Evolutionary conservation across 2,329 filamentous ascomycete genomes (phyloP), one percentile per base, ranked within the genome.

Genomic region (Neofusicoccum parvum): DNA sequence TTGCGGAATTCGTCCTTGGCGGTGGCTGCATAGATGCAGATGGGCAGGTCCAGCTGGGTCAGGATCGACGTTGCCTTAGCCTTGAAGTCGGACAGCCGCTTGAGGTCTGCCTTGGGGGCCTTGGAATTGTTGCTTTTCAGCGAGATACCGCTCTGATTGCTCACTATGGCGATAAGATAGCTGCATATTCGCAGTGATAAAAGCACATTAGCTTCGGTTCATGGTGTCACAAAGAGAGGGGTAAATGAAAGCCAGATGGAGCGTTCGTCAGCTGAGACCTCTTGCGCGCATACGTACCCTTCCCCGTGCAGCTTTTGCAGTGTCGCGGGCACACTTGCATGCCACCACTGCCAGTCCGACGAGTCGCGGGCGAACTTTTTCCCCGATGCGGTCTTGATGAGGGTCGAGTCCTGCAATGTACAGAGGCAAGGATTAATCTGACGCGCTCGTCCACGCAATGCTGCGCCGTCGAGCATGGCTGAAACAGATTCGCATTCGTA

Each of bases 341-440:
- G 82, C 92, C 93, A 98, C 95, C 95, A 99, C 76, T 92, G 92
- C 95, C 95, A 99, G 75, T 98, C 94, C 3, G 83, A 81, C 0
- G 88, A 86, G 69, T 88, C 86, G 60, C 85, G 85, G 2, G 87
- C 85, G 72, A 94, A 94, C 59, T 86, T 90, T 78, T 92, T 95
- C 7, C 93, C 93, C 0, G 93, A 96, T 3, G 87, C 84, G 0
- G 92, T 90, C 1, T 83, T 83, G 68, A 99, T 92, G 39, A 99
- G 80, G 0, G 95, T 99, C 7, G 92, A 95, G 75, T 99, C 95
- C 89, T 92, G 69, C 66, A 63, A 48, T 59, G 43, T 12, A 34
- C 12, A 56, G 20, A 64, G 63, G 62, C 53, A 56, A 59, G 63
- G 45, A 49, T 58, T 17, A 50, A 41, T 59, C 51, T 58, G 53